Evolutionary conservation across 2,329 filamentous ascomycete species (phyloP).

Genomic region (Sclerotinia trifoliorum): DNA sequence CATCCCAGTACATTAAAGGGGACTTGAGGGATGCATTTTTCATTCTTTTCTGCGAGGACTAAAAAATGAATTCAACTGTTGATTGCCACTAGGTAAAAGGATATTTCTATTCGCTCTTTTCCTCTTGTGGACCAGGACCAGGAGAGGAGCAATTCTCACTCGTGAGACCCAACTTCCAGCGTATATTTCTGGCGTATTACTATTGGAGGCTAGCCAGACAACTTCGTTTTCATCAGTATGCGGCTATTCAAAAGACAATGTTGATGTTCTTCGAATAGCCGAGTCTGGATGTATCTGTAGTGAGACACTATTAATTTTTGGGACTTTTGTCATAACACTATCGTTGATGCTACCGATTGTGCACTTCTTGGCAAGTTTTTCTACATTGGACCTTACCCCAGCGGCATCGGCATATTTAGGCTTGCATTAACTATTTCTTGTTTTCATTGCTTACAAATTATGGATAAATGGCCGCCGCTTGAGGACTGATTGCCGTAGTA

Average conservation of each 20-base stretch:
- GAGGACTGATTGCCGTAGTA: not conserved
- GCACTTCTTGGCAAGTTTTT: slow-evolving; percentile 3
- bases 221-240: not conserved
- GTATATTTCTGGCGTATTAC: not conserved
- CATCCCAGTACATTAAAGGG: too few species aligned
- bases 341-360: not conserved
- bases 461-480: not conserved
- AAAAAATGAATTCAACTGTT: too few species aligned
- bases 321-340: not conserved
- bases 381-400: not conserved
- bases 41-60: too few species aligned
- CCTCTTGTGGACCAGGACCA: not conserved
- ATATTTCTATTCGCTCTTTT: not conserved
- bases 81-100: not conserved
- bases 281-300: not conserved
- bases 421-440: not conserved
- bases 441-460: not conserved
- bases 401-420: not conserved
- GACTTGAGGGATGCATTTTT: too few species aligned
- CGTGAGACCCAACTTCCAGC: not conserved
- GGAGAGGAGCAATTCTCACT: not conserved
- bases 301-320: not conserved
- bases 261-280: not conserved
- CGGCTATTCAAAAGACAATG: not conserved
- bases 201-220: not conserved